These are phyloP conservation scores for Hemileccinum impolitum DNA, from an alignment of 768 basidiomycete species.

Conservation along the genomic window DNA sequence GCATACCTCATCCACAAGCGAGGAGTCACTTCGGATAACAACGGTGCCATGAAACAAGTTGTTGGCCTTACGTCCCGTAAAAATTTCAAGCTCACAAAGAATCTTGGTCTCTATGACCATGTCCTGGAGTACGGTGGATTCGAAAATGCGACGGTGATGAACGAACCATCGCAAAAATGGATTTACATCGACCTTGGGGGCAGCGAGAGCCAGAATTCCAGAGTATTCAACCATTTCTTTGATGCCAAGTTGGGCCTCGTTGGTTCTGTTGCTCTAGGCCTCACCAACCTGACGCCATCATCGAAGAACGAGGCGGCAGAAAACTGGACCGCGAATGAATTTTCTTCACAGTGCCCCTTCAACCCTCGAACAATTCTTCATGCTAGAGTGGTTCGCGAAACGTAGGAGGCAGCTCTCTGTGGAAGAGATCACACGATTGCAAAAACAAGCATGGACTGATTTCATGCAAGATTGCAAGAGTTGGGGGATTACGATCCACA, in stretches of 20 bases:
- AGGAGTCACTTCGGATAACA: constrained; percentile 6
- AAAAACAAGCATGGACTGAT: constrained; percentile 55
- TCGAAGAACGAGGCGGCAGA: constrained; percentile 30
- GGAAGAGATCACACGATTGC: constrained; percentile 45
- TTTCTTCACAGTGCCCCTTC: constrained; percentile 13
- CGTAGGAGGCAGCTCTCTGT: constrained; percentile 48
- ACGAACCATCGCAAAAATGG: constrained; percentile 38
- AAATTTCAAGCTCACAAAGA: constrained; percentile 53
- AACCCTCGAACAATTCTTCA: constrained; percentile 56
- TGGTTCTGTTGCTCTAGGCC: constrained; percentile 47
- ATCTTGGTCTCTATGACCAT: constrained; percentile 53
- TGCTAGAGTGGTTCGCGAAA: constrained; percentile 63
- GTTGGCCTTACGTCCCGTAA: constrained; percentile 59
- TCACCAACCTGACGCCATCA: constrained; percentile 54
- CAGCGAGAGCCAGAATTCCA: constrained; percentile 46
- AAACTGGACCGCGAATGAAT: constrained; percentile 40
- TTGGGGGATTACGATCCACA: constrained; percentile 53
- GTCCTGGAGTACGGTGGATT: constrained; percentile 55
- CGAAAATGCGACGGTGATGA: constrained; percentile 28
- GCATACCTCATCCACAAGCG: constrained; percentile 58
- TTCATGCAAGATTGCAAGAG: constrained; percentile 52
- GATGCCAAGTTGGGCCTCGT: constrained; percentile 27
- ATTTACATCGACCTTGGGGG: constrained; percentile 66
- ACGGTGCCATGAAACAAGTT: constrained; percentile 31
- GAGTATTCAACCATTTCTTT: constrained; percentile 40